Evolutionary conservation across 371 early-diverging fungal species (phyloP).

Genomic region (Syncephalastrum racemosum): DNA sequence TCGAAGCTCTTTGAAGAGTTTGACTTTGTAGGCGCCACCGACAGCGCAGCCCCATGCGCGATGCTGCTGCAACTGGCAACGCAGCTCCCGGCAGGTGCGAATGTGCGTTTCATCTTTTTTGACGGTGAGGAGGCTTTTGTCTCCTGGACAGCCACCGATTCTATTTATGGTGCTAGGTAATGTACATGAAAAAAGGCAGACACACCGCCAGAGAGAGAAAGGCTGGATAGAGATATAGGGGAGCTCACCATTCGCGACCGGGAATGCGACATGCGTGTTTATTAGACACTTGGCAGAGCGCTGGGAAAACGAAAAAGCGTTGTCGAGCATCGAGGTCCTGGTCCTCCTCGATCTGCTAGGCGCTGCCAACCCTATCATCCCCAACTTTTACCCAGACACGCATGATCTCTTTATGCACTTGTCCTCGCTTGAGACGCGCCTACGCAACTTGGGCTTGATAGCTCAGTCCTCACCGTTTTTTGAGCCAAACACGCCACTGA

Average conservation of each 20-base stretch:
- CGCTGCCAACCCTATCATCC: constrained; percentile 44
- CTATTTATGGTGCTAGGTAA: constrained; percentile 90
- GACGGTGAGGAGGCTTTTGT: constrained; percentile 96
- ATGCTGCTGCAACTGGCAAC: constrained; percentile 84
- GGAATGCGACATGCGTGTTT: not conserved
- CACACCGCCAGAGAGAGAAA: too few relatives aligned
- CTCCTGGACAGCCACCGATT: constrained; percentile 78
- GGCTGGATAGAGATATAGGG: not conserved
- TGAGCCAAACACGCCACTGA: constrained; percentile 36
- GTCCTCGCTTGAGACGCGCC: constrained; percentile 42
- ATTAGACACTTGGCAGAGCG: constrained; percentile 28
- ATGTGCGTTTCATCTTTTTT: constrained; percentile 69
- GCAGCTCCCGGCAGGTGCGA: constrained; percentile 17
- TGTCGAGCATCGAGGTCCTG: constrained; percentile 79
- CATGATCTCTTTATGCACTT: constrained; percentile 62
- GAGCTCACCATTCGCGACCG: too few relatives aligned
- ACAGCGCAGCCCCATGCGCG: constrained; percentile 85
- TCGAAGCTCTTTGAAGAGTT: constrained; percentile 70
- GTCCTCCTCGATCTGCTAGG: constrained; percentile 91
- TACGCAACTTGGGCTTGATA: constrained; percentile 25
- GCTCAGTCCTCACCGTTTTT: constrained; percentile 33
- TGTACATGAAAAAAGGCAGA: constrained; percentile 4
- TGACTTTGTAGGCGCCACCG: constrained; percentile 82
- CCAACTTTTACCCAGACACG: constrained; percentile 61
- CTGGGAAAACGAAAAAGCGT: constrained; percentile 46